phyloP scores from a whole-genome alignment of 2,329 filamentous ascomycete genomes.

The Paraphoma sp. region DNA sequence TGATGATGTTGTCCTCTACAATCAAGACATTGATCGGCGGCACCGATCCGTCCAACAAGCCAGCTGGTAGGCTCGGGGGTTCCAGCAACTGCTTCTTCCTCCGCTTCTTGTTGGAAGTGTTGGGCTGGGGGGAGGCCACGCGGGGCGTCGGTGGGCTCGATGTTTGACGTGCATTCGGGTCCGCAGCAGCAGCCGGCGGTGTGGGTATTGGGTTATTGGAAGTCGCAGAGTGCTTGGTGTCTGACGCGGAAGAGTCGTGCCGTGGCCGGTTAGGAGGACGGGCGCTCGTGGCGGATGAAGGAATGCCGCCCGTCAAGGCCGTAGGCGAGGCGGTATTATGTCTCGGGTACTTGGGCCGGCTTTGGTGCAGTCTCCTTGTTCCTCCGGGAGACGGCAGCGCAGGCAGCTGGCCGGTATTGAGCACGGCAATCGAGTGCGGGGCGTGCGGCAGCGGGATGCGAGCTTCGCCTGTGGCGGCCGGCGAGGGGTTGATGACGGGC shows the following conservation, averaged over 20 bases:
- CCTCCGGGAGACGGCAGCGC: constrained; percentile 83
- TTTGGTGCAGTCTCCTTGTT: constrained; percentile 55
- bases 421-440: constrained; percentile 74
- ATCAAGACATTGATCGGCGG: constrained; percentile 97
- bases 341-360: constrained; percentile 69
- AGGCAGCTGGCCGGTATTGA: constrained; percentile 81
- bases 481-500: constrained; percentile 52
- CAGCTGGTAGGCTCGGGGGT: constrained; percentile 59
- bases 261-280: constrained; percentile 42
- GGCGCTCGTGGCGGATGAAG: constrained; percentile 49
- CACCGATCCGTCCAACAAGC: constrained; percentile 76
- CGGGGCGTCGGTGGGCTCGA: constrained; percentile 58
- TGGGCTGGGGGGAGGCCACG: constrained; percentile 56
- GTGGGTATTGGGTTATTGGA: constrained; percentile 63
- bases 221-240: constrained; percentile 50
- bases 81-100: constrained; percentile 50
- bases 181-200: constrained; percentile 54
- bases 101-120: constrained; percentile 52
- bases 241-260: constrained; percentile 51
- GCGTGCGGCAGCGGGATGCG: constrained; percentile 48
- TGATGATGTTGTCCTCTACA: constrained; percentile 99
- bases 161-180: constrained; percentile 50
- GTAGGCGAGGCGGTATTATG: constrained; percentile 86
- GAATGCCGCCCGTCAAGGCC: constrained; percentile 54
- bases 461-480: constrained; percentile 45